A percentile compares a stretch with the other conserved stretches of the same genome.
Conservation (phyloP, 2,329 filamentous ascomycete genomes). For the Thielaviopsis euricoi region DNA sequence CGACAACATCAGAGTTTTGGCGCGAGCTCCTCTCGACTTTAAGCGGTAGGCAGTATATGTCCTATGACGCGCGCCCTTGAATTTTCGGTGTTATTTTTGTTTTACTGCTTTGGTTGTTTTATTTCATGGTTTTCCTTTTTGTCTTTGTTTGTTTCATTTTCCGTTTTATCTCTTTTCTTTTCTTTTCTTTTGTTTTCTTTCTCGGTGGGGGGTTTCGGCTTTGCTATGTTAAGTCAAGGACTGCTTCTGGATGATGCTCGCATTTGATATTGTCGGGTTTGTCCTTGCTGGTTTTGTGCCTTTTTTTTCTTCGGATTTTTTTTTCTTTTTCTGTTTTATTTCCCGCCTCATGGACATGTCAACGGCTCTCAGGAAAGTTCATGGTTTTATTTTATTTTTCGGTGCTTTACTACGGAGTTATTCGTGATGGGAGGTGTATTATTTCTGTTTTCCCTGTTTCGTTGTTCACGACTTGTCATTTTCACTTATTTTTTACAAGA, state of each 20-base stretch:
- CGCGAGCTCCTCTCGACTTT: constrained; percentile 25
- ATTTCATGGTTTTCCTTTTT: neutral
- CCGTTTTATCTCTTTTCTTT: neutral
- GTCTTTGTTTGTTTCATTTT: neutral
- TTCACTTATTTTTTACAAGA: neutral
- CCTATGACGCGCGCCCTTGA: neutral
- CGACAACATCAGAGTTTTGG: constrained; percentile 52
- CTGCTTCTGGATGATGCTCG: neutral
- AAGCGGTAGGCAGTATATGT: neutral
- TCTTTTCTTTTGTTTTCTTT: constrained; percentile 1
- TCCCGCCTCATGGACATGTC: neutral
- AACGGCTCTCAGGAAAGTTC: neutral
- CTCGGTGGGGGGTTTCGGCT: too few relatives aligned
- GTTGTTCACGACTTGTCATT: neutral
- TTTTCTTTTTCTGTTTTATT: constrained; percentile 2
- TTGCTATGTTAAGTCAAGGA: too few relatives aligned
- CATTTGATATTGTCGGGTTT: neutral
- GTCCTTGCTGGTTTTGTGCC: neutral
- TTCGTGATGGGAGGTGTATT: neutral
- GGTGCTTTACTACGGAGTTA: neutral
- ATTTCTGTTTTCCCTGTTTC: neutral
- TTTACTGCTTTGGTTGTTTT: neutral
- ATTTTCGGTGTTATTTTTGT: neutral
- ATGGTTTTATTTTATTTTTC: neutral
- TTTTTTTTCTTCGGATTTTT: neutral